Conservation (phyloP, 2,329 filamentous ascomycete species). For the Ustilaginoidea virens region DNA sequence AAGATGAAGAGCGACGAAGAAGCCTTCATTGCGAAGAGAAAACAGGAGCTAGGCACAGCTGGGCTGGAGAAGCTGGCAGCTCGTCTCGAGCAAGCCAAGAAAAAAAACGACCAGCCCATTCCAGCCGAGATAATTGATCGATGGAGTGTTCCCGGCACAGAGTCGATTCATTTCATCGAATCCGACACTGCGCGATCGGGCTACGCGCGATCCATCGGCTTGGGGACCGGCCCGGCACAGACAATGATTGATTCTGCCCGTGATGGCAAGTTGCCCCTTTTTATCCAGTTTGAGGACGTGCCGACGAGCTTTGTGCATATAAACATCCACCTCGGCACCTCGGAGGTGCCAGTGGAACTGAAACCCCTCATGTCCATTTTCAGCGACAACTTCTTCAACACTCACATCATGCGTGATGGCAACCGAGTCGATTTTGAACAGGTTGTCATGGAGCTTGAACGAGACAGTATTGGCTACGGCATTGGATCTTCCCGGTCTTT, state of each 20-base stretch:
- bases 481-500: slow-evolving; percentile 54
- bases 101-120: slow-evolving; percentile 77
- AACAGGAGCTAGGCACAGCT: slow-evolving; percentile 63
- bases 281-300: slow-evolving; percentile 94
- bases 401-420: slow-evolving; percentile 65
- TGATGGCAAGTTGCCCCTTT: slow-evolving; percentile 51
- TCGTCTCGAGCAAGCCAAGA: slow-evolving; percentile 68
- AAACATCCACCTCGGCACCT: slow-evolving; percentile 65
- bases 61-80: slow-evolving; percentile 62
- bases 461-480: slow-evolving; percentile 74
- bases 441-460: slow-evolving; percentile 79
- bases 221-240: slow-evolving; percentile 55
- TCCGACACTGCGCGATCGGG: slow-evolving; percentile 76
- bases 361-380: slow-evolving; percentile 78
- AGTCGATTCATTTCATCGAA: slow-evolving; percentile 90
- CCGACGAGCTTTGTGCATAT: slow-evolving; percentile 86
- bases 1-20: slow-evolving; percentile 73
- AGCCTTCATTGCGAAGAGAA: slow-evolving; percentile 61
- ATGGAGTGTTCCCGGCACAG: slow-evolving; percentile 69
- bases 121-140: slow-evolving; percentile 65
- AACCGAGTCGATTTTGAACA: slow-evolving; percentile 75
- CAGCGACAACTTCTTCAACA: slow-evolving; percentile 86
- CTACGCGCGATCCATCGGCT: slow-evolving; percentile 55
- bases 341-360: slow-evolving; percentile 60
- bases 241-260: slow-evolving; percentile 56